A percentile compares a stretch with the other conserved stretches of the same genome.
Evolutionary conservation across 805 yeast species (phyloP).

Genomic region (Soucietia sequanensis): DNA sequence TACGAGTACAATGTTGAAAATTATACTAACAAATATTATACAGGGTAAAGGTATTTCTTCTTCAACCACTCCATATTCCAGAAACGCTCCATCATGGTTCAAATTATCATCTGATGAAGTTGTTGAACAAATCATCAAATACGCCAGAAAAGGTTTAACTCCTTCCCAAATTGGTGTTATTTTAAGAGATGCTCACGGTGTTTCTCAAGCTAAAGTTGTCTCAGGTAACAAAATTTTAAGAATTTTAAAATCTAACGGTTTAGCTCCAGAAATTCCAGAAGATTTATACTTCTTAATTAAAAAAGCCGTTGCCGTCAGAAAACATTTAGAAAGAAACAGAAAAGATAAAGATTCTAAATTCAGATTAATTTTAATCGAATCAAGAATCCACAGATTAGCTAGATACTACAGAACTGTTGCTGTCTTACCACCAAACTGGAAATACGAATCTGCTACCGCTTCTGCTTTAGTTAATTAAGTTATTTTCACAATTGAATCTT

Average conservation of each 20-base stretch:
- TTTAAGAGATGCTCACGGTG: conserved; percentile 99
- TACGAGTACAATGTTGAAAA: background rate
- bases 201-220: conserved; percentile 93
- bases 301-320: conserved; percentile 99
- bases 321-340: conserved; percentile 99
- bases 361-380: conserved; percentile 99
- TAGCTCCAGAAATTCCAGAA: conserved; percentile 99
- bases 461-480: conserved; percentile 97
- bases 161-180: conserved; percentile 99
- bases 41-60: conserved; percentile 99
- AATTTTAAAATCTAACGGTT: conserved; percentile 98
- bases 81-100: conserved; percentile 99
- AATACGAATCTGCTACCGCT: conserved; percentile 99
- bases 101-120: conserved; percentile 93
- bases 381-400: conserved; percentile 99
- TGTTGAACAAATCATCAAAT: conserved; percentile 97
- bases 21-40: conserved; percentile 44
- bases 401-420: conserved; percentile 99
- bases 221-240: conserved; percentile 99
- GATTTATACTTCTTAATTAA: conserved; percentile 98
- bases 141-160: conserved; percentile 99
- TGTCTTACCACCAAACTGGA: conserved; percentile 99
- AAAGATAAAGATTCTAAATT: conserved; percentile 99
- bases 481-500: conserved; percentile 9
- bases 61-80: conserved; percentile 98